A percentile compares a stretch with the other conserved stretches of the same genome.
Conservation (phyloP, 2,329 filamentous ascomycete genomes). For the Curvularia sp. region DNA sequence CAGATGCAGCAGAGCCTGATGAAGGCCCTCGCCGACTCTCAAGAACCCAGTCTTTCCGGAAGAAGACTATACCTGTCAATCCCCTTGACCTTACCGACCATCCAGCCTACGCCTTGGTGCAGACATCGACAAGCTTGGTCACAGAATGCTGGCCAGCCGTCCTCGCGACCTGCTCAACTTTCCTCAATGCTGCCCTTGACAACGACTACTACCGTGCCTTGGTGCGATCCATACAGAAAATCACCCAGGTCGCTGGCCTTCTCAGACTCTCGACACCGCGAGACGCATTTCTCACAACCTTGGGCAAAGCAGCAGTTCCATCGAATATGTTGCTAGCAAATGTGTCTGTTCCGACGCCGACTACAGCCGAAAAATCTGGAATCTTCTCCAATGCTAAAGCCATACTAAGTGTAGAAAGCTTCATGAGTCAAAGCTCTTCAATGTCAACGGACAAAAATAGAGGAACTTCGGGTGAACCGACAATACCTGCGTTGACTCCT, state of each 20-base stretch:
- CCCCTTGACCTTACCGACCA: conserved; percentile 79
- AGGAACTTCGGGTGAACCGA: conserved; percentile 62
- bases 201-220: conserved; percentile 92
- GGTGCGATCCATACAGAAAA: conserved; percentile 91
- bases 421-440: conserved; percentile 66
- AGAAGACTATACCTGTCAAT: conserved; percentile 81
- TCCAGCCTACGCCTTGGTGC: conserved; percentile 72
- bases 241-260: conserved; percentile 92
- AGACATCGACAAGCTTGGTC: conserved; percentile 80
- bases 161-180: conserved; percentile 92
- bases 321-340: conserved; percentile 66
- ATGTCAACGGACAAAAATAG: conserved; percentile 63
- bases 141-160: conserved; percentile 96
- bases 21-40: conserved; percentile 53
- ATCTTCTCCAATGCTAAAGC: conserved; percentile 75
- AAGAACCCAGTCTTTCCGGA: conserved; percentile 72
- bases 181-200: conserved; percentile 89
- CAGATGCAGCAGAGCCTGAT: conserved; percentile 35
- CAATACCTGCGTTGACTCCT: conserved; percentile 70
- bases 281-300: conserved; percentile 91
- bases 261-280: conserved; percentile 83
- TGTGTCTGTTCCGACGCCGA: conserved; percentile 44
- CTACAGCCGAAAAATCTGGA: conserved; percentile 61
- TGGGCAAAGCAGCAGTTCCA: conserved; percentile 92
- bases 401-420: conserved; percentile 74